Evolutionary conservation across 257 asterid genomes (phyloP), one percentile per base, ranked within the genome.

Genomic region (Solanum pinnatisectum): DNA sequence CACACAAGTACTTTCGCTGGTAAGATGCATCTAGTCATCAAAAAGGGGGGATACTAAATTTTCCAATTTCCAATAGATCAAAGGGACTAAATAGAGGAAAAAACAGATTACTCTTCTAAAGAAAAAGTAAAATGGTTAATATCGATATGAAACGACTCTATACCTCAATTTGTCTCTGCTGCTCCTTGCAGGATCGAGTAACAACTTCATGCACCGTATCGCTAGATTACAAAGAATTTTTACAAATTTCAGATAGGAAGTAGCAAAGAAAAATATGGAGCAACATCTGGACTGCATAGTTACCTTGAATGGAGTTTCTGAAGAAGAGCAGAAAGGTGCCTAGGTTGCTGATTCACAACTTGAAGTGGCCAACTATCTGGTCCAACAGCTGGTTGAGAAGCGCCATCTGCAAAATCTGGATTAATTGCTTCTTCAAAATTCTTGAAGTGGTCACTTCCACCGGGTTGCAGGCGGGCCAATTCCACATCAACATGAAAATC

Each of bases 301-400:
- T 90, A 97, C 99, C 96, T 94, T 70, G 99, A 97, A 89, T 97
- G 99, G 90, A 97, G 99, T 90, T 97, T 97, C 95, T 95, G 99
- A 86, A 97, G 98, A 88, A 97, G 96, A 67, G 99, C 94, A 77
- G 96, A 88, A 89, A 96, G 94, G 89, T 95, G 91, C 92, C 95
- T 92, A 77, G 99, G 98, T 93, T 94, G 99, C 91, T 97, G 99
- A 87, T 93, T 93, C 91, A 96, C 85, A 90, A 96, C 95, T 88
- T 95, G 98, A 91, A 95, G 94, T 16, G 99, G 99, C 99, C 99
- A 97, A 87, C 91, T 91, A 91, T 95, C 95, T 32, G 96, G 91
- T 65, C 98, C 97, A 88, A 90, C 84, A 33, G 89, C 73, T 87
- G 91, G 90, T 90, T 93, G 95, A 91, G 93, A 90, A 82, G 90